These are phyloP conservation scores for Rutstroemia sp. DNA, from an alignment of 2,329 filamentous ascomycete species.

Conservation along the genomic window DNA sequence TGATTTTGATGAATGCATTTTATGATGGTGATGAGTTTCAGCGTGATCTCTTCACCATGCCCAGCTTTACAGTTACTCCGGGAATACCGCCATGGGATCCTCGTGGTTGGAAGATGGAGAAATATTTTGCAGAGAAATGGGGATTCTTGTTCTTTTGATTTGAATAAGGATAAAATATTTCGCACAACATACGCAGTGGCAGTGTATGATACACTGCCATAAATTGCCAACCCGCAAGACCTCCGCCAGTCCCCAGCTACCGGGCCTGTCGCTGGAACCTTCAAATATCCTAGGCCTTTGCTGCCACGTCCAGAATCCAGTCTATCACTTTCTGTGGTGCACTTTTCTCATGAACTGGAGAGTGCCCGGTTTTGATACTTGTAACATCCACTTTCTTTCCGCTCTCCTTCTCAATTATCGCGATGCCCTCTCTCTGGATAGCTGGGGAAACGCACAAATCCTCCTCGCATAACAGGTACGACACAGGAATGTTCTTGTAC, in stretches of 20 bases:
- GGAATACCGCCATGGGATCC: background rate
- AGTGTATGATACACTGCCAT: background rate
- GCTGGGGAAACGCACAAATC: conserved; percentile 30
- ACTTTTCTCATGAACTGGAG: conserved; percentile 21
- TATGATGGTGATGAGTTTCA: background rate
- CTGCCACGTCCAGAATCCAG: conserved; percentile 19
- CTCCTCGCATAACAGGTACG: conserved; percentile 33
- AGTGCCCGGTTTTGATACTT: conserved; percentile 31
- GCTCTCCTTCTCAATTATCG: conserved; percentile 31
- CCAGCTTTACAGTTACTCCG: background rate
- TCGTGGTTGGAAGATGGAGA: background rate
- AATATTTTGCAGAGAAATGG: background rate
- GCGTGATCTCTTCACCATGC: background rate
- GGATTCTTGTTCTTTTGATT: background rate
- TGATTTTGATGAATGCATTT: background rate
- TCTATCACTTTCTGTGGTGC: conserved; percentile 23
- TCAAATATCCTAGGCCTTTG: conserved; percentile 1
- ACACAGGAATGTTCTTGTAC: conserved; percentile 35
- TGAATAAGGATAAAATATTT: too few species aligned
- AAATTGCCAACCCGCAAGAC: background rate
- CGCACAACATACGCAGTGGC: background rate
- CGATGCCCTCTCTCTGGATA: conserved; percentile 30
- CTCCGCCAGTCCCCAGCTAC: too few species aligned
- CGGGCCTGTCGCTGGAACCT: background rate
- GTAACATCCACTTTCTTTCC: conserved; percentile 34